These are phyloP conservation scores for Vaccinium vitisidaea DNA, from an alignment of 148 eudicot genomes.

Conservation along the genomic window DNA sequence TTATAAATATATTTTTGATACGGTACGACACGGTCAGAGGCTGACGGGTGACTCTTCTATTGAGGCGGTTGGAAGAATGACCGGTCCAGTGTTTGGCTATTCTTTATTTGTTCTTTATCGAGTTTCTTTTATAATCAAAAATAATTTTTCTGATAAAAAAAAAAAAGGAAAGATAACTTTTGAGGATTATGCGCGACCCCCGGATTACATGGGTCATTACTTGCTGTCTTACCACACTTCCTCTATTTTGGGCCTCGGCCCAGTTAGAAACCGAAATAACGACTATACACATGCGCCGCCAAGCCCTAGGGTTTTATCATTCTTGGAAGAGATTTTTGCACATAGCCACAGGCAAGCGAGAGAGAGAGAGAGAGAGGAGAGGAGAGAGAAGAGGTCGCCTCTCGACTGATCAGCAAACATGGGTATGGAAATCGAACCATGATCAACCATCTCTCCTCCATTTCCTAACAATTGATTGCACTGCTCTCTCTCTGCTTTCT, in stretches of 20 bases:
- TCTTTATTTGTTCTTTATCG: no score
- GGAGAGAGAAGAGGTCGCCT: neutral
- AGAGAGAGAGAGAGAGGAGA: neutral
- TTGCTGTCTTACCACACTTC: neutral
- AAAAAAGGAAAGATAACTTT: no score
- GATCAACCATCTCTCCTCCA: no score
- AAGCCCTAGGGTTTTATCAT: constrained; percentile 7
- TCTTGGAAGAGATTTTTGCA: neutral
- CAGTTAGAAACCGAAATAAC: neutral
- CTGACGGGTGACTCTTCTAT: no score
- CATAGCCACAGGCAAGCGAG: neutral
- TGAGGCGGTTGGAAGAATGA: no score
- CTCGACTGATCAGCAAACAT: constrained; percentile 7
- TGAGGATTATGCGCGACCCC: no score
- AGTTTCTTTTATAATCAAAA: no score
- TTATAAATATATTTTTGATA: no score
- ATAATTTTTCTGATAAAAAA: no score
- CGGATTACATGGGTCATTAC: neutral
- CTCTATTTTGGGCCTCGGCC: neutral
- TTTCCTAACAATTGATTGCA: neutral
- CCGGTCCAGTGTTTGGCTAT: no score
- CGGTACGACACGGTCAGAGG: no score
- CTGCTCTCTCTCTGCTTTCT: neutral
- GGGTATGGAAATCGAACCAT: neutral
- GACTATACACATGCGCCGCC: constrained; percentile 5